These are phyloP conservation scores for Aphanomyces invadans DNA, from an alignment of 352 stramenopile species.

Conservation along the genomic window DNA sequence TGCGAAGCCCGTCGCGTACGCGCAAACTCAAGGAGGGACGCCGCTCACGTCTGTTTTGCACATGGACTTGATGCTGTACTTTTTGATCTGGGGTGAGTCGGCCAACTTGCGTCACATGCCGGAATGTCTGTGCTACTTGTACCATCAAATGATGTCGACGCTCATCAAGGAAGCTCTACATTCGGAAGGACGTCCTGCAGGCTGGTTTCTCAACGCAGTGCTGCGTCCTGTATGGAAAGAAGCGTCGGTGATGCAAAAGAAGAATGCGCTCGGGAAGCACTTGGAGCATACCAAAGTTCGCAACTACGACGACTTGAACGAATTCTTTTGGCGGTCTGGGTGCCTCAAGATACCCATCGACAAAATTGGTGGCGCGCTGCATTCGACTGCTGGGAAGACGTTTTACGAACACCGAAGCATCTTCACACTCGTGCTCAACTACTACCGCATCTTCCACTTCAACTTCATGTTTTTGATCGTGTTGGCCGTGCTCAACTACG, in stretches of 20 bases:
- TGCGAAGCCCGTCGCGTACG: constrained; percentile 66
- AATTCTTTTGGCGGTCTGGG: constrained; percentile 71
- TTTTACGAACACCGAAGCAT: constrained; percentile 73
- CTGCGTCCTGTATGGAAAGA: constrained; percentile 63
- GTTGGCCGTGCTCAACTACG: constrained; percentile 47
- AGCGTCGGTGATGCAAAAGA: constrained; percentile 62
- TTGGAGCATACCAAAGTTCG: constrained; percentile 68
- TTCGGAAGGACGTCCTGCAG: constrained; percentile 34
- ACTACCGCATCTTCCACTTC: constrained; percentile 80
- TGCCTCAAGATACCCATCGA: constrained; percentile 48
- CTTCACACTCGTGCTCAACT: constrained; percentile 64
- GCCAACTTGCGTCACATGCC: constrained; percentile 96
- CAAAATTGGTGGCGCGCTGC: constrained; percentile 41
- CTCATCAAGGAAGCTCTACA: constrained; percentile 44
- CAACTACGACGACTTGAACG: constrained; percentile 79
- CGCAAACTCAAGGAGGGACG: constrained; percentile 18
- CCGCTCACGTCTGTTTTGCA: constrained; percentile 36
- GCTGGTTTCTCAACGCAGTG: constrained; percentile 56
- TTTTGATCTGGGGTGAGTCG: constrained; percentile 95
- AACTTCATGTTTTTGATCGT: constrained; percentile 64
- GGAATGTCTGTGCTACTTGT: constrained; percentile 96
- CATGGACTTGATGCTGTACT: constrained; percentile 94
- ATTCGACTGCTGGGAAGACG: constrained; percentile 58
- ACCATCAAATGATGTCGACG: constrained; percentile 75
- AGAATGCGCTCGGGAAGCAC: constrained; percentile 46